A percentile compares a stretch with the other conserved stretches of the same genome.
phyloP scores from a whole-genome alignment of 805 yeast genomes.

The Monosporozyma siamensis region DNA sequence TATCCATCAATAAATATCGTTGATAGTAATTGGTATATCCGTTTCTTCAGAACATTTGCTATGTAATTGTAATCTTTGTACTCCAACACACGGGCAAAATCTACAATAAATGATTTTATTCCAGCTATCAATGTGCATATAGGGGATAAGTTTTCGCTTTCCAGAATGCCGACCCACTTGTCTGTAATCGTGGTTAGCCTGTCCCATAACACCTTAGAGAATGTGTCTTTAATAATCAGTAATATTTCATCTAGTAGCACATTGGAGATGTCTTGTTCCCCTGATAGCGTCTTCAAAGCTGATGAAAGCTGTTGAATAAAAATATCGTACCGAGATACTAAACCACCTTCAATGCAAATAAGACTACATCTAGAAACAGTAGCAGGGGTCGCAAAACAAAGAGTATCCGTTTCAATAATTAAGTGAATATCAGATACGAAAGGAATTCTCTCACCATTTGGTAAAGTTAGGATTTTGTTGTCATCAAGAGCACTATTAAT shows the following conservation, averaged over 20 bases:
- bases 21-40: neutral
- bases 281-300: neutral
- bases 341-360: constrained; percentile 48
- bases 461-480: constrained; percentile 67
- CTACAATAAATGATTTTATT: neutral
- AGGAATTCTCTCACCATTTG: constrained; percentile 78
- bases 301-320: neutral
- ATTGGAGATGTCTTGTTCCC: neutral
- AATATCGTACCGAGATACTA: neutral
- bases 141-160: neutral
- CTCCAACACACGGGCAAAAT: neutral
- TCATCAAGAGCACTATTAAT: constrained; percentile 88
- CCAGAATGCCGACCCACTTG: neutral
- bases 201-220: neutral
- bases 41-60: neutral
- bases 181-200: neutral
- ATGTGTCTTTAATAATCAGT: neutral
- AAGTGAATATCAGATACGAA: constrained; percentile 56
- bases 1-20: neutral
- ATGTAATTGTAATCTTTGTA: neutral
- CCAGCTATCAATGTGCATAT: neutral
- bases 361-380: constrained; percentile 90
- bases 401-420: constrained; percentile 65
- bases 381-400: constrained; percentile 73
- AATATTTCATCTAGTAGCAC: neutral